Base-by-base conservation (phyloP, 257 asterid species). In the Paraleonurus japonicus region DNA sequence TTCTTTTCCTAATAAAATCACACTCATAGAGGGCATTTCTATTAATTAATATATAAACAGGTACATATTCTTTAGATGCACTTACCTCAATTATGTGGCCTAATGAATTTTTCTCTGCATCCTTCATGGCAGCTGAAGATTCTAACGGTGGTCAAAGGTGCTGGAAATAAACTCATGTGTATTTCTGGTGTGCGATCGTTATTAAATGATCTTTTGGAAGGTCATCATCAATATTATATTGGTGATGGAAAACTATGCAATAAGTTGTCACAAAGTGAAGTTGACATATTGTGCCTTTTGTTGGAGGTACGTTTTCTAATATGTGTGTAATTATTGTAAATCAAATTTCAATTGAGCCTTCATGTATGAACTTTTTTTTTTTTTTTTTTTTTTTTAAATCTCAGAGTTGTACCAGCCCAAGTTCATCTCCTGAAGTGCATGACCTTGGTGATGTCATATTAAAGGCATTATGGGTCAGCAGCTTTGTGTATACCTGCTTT, bases 381-480 rank as follows among this genome's bases (percentile, higher is more conserved):
- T 57, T 43, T 28, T 28, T 28, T 28, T 28, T 28, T 35, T 35
- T 8, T 35, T 71, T 20, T 64, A 47, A 22, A 16, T 55, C 41
- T 68, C 85, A 95, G 99, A 75, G 80, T 78, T 86, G 92, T 78
- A 71, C 84, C 5, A 69, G 50, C 67, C 65, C 81, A 64, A 66
- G 82, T 59, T 68, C 91, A 54, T 82, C 89, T 67, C 19, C 60
- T 75, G 85, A 71, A 43, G 82, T 62, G 30, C 59, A 79, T 10
- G 85, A 63, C 35, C 41, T 63, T 28, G 89, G 76, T 43, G 82
- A 83, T 39, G 67, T 76, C 43, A 75, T 92, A 70, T 57, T 86
- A 59, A 86, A 83, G 84, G 90, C 86, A 20, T 82, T 95, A 84
- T 76, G 78, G 96, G 99, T 89, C 67, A 82, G 82, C 67, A 51